Percentiles rank a stretch among this genome's conserved stretches.
These are phyloP conservation scores for Eragrostis curvula DNA, from an alignment of 176 grass and related monocot species.

Conservation along the genomic window DNA sequence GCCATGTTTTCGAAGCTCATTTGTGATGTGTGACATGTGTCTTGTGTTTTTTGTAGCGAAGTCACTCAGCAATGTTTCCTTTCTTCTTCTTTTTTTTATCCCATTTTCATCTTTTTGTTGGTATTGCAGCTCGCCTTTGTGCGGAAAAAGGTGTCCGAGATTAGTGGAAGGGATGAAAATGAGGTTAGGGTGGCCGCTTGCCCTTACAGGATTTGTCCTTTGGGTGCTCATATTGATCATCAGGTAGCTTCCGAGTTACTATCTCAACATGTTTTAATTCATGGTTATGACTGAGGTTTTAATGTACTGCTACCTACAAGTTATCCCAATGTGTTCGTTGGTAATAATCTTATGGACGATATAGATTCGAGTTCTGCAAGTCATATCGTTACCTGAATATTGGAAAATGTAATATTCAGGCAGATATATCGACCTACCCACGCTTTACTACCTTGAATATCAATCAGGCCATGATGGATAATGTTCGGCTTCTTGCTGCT, in stretches of 20 bases:
- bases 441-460: background rate
- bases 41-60: background rate
- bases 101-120: background rate
- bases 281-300: background rate
- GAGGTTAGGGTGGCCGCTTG: slow-evolving; percentile 77
- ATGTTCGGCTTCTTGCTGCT: background rate
- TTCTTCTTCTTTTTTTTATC: background rate
- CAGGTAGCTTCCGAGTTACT: slow-evolving; percentile 53
- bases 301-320: background rate
- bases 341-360: background rate
- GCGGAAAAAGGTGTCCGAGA: slow-evolving; percentile 66
- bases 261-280: background rate
- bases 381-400: background rate
- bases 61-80: background rate
- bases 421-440: background rate
- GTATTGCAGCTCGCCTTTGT: slow-evolving; percentile 62
- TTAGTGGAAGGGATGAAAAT: slow-evolving; percentile 48
- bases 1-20: background rate
- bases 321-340: background rate
- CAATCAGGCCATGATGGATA: background rate
- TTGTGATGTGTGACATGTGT: too few relatives aligned
- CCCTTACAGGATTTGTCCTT: slow-evolving; percentile 94
- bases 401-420: slow-evolving; percentile 22
- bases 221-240: slow-evolving; percentile 94
- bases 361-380: background rate